These are phyloP conservation scores for Boletus pseudo-olivaceus DNA, from an alignment of 768 basidiomycete species.

Conservation along the genomic window DNA sequence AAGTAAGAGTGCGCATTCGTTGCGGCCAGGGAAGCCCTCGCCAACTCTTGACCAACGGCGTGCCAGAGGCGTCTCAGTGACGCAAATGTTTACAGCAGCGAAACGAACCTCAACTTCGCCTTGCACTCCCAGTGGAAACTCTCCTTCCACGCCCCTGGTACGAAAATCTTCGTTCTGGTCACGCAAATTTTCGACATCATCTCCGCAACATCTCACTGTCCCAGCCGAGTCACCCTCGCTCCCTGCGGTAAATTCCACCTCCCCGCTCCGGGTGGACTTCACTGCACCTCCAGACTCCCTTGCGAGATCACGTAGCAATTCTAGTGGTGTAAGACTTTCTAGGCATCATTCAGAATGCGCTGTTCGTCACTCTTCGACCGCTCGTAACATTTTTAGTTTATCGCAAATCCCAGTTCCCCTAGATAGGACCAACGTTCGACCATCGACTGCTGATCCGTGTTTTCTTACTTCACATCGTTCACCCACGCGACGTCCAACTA, in stretches of 20 bases:
- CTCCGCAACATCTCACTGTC: slow-evolving; percentile 26
- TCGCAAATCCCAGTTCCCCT: slow-evolving; percentile 4
- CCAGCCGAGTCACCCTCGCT: slow-evolving; percentile 34
- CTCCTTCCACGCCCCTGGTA: slow-evolving; percentile 39
- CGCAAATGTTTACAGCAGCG: slow-evolving; percentile 37
- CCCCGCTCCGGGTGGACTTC: slow-evolving; percentile 41
- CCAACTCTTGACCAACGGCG: slow-evolving; percentile 30
- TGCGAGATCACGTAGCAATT: slow-evolving; percentile 19
- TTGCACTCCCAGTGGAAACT: slow-evolving; percentile 19
- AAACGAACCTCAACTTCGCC: slow-evolving; percentile 43
- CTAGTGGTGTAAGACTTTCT: slow-evolving; percentile 33
- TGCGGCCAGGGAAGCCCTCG: slow-evolving; percentile 14
- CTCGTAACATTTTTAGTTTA: slow-evolving; percentile 11
- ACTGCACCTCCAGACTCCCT: slow-evolving; percentile 12
- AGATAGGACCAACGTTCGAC: slow-evolving; percentile 11
- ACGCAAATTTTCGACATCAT: slow-evolving; percentile 44
- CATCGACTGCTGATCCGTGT: slow-evolving; percentile 18
- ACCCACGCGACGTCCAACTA: slow-evolving; percentile 35
- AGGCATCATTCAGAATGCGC: slow-evolving; percentile 43
- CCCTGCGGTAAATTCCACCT: slow-evolving; percentile 40
- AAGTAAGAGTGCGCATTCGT: slow-evolving; percentile 48
- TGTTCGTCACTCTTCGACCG: slow-evolving; percentile 7
- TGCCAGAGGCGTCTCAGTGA: slow-evolving; percentile 56
- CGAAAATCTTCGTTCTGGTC: slow-evolving; percentile 70
- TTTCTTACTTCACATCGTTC: slow-evolving; percentile 13